Evolutionary conservation across 495 filamentous ascomycete genomes (phyloP).

Genomic region (Annulohypoxylon stygium): DNA sequence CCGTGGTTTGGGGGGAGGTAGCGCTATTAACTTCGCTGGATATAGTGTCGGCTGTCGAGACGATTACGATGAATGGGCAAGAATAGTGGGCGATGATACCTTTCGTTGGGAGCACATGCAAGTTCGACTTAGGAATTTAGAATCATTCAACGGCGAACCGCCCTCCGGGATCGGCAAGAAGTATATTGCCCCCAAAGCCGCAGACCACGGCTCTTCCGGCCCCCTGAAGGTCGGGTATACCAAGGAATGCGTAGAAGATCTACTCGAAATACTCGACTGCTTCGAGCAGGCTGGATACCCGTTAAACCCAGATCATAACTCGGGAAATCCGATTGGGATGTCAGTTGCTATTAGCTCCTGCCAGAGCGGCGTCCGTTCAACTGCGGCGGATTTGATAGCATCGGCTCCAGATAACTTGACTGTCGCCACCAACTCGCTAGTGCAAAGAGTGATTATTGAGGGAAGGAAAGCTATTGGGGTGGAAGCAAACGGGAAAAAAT

Average conservation of each 20-base stretch:
- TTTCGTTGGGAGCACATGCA: slow-evolving; percentile 66
- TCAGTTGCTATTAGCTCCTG: slow-evolving; percentile 61
- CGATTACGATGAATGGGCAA: slow-evolving; percentile 70
- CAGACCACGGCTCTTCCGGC: slow-evolving; percentile 65
- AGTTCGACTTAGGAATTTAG: slow-evolving; percentile 62
- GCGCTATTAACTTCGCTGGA: slow-evolving; percentile 72
- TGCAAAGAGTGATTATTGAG: slow-evolving; percentile 64
- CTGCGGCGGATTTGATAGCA: slow-evolving; percentile 63
- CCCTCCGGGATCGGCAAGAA: slow-evolving; percentile 51
- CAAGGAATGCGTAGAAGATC: slow-evolving; percentile 62
- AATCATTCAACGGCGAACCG: slow-evolving; percentile 62
- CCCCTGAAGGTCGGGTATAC: slow-evolving; percentile 63
- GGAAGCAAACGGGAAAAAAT: slow-evolving; percentile 51
- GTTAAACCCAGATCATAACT: slow-evolving; percentile 69
- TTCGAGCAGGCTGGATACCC: slow-evolving; percentile 61
- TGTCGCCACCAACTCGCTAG: slow-evolving; percentile 60
- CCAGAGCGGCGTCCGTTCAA: slow-evolving; percentile 62
- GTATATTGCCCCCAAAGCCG: slow-evolving; percentile 46
- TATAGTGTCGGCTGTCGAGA: slow-evolving; percentile 68
- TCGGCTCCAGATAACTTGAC: slow-evolving; percentile 63
- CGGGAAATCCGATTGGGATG: slow-evolving; percentile 71
- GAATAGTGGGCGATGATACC: slow-evolving; percentile 53
- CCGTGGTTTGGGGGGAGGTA: slow-evolving; percentile 69
- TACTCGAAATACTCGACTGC: slow-evolving; percentile 53
- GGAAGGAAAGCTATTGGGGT: slow-evolving; percentile 66